Conservation (phyloP, 805 yeast genomes). For the Torulaspora quercuum region DNA sequence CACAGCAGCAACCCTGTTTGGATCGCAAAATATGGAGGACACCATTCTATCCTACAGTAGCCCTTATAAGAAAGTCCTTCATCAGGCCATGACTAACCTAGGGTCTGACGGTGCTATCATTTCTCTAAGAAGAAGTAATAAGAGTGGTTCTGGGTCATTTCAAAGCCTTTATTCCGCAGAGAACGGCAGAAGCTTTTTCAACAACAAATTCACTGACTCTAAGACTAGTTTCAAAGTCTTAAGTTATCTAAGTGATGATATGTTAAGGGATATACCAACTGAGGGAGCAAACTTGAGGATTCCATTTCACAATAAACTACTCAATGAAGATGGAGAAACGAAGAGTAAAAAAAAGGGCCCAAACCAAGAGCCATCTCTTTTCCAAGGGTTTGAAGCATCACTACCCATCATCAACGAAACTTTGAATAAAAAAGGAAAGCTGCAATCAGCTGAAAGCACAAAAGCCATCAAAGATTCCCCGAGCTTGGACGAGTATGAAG, state of each 20-base stretch:
- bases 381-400: conserved; percentile 66
- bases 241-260: conserved; percentile 57
- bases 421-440: conserved; percentile 31
- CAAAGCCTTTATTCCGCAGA: conserved; percentile 34
- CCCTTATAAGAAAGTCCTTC: conserved; percentile 32
- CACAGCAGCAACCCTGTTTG: conserved; percentile 54
- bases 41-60: conserved; percentile 34
- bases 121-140: conserved; percentile 15
- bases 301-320: conserved; percentile 6
- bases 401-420: conserved; percentile 50
- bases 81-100: conserved; percentile 27
- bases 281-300: conserved; percentile 2
- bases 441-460: conserved; percentile 15
- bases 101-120: conserved; percentile 20
- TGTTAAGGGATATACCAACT: conserved; percentile 52
- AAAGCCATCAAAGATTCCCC: conserved; percentile 21
- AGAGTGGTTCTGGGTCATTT: conserved; percentile 16
- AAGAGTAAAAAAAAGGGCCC: conserved; percentile 10
- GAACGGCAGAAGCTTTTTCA: conserved; percentile 40
- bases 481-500: conserved; percentile 25
- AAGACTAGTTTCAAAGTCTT: conserved; percentile 48
- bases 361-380: conserved; percentile 47
- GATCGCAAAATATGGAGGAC: conserved; percentile 39
- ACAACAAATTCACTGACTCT: conserved; percentile 35
- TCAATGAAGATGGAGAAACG: conserved; percentile 17